Percentiles rank a stretch among this genome's conserved stretches.
phyloP scores from a whole-genome alignment of 2,329 filamentous ascomycete genomes.

The Ascochyta rabiei region DNA sequence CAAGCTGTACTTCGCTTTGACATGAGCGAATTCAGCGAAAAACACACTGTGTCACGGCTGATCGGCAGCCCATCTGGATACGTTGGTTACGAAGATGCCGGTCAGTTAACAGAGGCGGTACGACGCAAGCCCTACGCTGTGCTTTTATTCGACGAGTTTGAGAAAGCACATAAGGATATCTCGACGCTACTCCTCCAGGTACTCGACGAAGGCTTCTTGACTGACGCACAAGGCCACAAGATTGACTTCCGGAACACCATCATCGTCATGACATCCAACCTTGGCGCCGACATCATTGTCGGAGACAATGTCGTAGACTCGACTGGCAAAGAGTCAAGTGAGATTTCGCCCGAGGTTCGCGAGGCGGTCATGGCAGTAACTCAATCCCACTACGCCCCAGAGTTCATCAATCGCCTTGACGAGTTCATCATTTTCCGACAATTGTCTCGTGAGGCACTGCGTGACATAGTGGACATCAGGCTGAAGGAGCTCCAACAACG shows the following conservation, averaged over 20 bases:
- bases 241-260: constrained; percentile 97
- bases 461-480: constrained; percentile 93
- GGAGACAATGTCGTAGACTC: constrained; percentile 70
- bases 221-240: constrained; percentile 93
- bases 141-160: constrained; percentile 94
- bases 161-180: constrained; percentile 96
- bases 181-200: constrained; percentile 91
- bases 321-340: constrained; percentile 61
- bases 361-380: constrained; percentile 89
- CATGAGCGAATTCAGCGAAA: constrained; percentile 98
- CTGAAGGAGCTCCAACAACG: constrained; percentile 81
- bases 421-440: constrained; percentile 97
- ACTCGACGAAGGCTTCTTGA: constrained; percentile 93
- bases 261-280: constrained; percentile 93
- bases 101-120: constrained; percentile 93
- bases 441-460: constrained; percentile 75
- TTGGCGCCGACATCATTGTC: constrained; percentile 90
- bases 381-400: constrained; percentile 74
- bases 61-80: constrained; percentile 89
- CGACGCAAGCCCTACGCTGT: constrained; percentile 94
- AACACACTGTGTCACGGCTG: constrained; percentile 90
- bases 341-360: constrained; percentile 75
- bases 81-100: constrained; percentile 95
- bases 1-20: constrained; percentile 92
- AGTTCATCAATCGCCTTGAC: constrained; percentile 96